Evolutionary conservation across 2,329 filamentous ascomycete genomes (phyloP), one percentile per base, ranked within the genome.

Genomic region (Chaetoscypha palmicola): DNA sequence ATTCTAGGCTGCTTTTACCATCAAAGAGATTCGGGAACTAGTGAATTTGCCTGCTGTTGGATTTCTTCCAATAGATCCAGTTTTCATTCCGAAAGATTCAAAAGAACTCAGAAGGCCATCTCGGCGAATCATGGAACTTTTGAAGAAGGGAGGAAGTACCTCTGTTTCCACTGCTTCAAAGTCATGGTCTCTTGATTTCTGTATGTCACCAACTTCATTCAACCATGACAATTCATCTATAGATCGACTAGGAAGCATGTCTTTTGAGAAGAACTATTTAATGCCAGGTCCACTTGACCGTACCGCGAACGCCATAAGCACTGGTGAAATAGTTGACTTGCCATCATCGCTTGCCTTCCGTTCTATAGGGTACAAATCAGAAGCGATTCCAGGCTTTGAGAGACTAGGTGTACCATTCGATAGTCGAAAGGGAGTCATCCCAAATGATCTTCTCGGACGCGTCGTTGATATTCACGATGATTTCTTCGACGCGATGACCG

Each of bases 331-430:
- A 2, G 46, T 73, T 2, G 62, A 71, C 3, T 55, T 94, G 4
- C 71, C 77, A 1, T 80, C 88, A 0, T 74, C 80, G 4, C 61
- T 91, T 3, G 89, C 87, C 12, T 96, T 98, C 66, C 80, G 89
- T 14, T 94, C 88, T n/a, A 90, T 98, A 33, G 92, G 92, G 5
- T 98, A 98, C 68, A 88, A 87, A 56, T 90, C 89, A 0, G 74
- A 83, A 23, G 72, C 87, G 0, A 68, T 98, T 1, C 74, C 79
- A 0, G 91, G 88, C 0, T 83, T 97, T 51, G 64, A 71, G 1
- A 76, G 84, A 3, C 67, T 91, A 0, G 82, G 81, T 2, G 79
- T 96, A 33, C 78, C 81, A 7, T 98, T 98, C 58, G 81, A 97
- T 60, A 65, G 75, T 1, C 68, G 69, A 5, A 74, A 76, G 2